Base-by-base conservation (phyloP, 2,329 filamentous ascomycete species). In the Zymoseptoria pseudotritici region DNA sequence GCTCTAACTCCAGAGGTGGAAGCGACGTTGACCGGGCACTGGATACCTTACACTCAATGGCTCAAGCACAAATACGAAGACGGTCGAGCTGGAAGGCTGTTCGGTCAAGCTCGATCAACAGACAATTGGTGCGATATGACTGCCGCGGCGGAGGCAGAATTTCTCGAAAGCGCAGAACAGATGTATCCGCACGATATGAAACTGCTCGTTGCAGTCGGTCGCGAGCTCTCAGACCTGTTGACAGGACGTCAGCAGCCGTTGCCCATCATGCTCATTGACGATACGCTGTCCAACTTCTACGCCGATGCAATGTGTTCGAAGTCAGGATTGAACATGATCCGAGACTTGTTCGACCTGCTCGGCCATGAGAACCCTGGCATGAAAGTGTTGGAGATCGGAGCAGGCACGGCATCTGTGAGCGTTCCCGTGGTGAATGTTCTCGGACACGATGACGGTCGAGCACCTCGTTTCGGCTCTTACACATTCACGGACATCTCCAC, bases 401-500 rank as follows among this genome's bases (percentile, higher is more conserved):
- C 75, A 9, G 79, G 79, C 0, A 78, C 77, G 1, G 78, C 77
- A 3, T 72, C 71, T 8, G 69, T 76, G 0, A 80, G 78, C 0
- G 66, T 69, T 2, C 57, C 53, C 0, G 65, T 79, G 9, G 64
- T 80, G 2, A 52, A 63, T 6, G 13, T 50, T 50, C 46, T 50
- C 7, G 46, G 46, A 10, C 20, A 50, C 46, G 20, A 21, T 13
- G 20, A 55, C 17, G 57, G 42, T 24, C 24, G 55, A 13, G 53
- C 55, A 4, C 46, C 46, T 50, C 46, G 46, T 7, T 77, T 75
- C 54, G 62, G 67, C 1, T 72, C 70, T 0, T 81, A 81, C 64
- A 77, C 74, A 0, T 82, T 71, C 66, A 80, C 80, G 0, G 78
- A 80, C 60, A 73, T 79, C 8, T 75, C 75, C 0, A 58, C 70